Evolutionary conservation across 176 grass and related monocot species (phyloP).

Genomic region (Oryza glaberrima): DNA sequence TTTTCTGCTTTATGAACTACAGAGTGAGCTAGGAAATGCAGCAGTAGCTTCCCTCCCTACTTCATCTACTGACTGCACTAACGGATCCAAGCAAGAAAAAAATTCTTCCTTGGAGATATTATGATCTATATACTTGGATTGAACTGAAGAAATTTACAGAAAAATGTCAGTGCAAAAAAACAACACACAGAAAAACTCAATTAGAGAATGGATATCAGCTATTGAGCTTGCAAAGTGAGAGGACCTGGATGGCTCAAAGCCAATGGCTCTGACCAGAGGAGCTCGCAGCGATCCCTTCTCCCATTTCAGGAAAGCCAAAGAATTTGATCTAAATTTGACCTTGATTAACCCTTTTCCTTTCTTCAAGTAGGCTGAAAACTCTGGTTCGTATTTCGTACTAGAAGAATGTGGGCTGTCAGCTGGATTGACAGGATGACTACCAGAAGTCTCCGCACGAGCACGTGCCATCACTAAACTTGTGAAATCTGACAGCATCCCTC

Average conservation of each 20-base stretch:
- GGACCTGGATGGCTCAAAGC: slow-evolving; percentile 54
- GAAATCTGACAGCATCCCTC: slow-evolving; percentile 68
- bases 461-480: slow-evolving; percentile 61
- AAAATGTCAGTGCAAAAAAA: slow-evolving; percentile 4
- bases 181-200: not conserved
- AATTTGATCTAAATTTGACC: not conserved
- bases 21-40: slow-evolving; percentile 22
- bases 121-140: slow-evolving; percentile 33
- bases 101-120: slow-evolving; percentile 40
- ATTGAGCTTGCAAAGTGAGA: slow-evolving; percentile 15
- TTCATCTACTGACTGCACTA: slow-evolving; percentile 17
- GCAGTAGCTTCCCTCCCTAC: slow-evolving; percentile 16
- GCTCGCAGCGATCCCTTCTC: slow-evolving; percentile 51
- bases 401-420: not conserved
- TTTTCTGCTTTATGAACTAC: not conserved
- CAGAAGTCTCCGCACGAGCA: slow-evolving; percentile 81
- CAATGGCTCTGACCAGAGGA: slow-evolving; percentile 43
- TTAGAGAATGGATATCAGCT: slow-evolving; percentile 1
- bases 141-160: not conserved
- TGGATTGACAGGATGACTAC: slow-evolving; percentile 28
- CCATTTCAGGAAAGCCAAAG: slow-evolving; percentile 41
- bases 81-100: slow-evolving; percentile 28
- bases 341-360: not conserved
- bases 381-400: slow-evolving; percentile 21
- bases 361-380: not conserved